Evolutionary conservation across 2,329 filamentous ascomycete genomes (phyloP).

Genomic region (Colletotrichum paranaense): DNA sequence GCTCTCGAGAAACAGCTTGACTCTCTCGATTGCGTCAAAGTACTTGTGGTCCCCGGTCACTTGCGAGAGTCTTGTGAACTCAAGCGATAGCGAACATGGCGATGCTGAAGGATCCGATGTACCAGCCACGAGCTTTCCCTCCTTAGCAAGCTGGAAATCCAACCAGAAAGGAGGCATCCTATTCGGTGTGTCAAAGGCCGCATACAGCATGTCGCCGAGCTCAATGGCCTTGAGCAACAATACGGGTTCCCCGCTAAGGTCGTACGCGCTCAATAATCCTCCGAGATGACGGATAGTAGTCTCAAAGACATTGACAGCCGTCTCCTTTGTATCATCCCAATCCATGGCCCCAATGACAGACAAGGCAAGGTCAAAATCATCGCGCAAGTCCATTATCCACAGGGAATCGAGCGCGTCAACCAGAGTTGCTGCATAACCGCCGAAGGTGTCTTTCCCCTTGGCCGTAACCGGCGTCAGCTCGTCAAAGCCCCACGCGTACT

Average conservation of each 20-base stretch:
- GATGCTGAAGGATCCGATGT: conserved; percentile 55
- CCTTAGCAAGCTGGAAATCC: conserved; percentile 29
- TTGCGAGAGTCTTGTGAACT: conserved; percentile 79
- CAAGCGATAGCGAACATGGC: conserved; percentile 75
- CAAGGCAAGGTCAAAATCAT: conserved; percentile 59
- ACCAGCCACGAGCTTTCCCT: conserved; percentile 24
- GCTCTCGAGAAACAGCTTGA: conserved; percentile 74
- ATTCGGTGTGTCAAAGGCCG: conserved; percentile 75
- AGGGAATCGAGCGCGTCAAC: conserved; percentile 61
- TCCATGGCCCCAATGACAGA: conserved; percentile 58
- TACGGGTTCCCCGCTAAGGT: conserved; percentile 67
- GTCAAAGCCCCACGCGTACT: conserved; percentile 59
- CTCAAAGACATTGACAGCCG: conserved; percentile 71
- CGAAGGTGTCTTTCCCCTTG: conserved; percentile 52
- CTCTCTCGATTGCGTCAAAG: conserved; percentile 76
- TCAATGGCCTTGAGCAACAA: conserved; percentile 72
- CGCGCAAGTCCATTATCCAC: conserved; percentile 65
- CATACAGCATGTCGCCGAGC: conserved; percentile 72
- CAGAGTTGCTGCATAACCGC: conserved; percentile 58
- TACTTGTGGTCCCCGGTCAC: conserved; percentile 79
- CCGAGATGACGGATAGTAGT: conserved; percentile 79
- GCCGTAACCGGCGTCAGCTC: conserved; percentile 57
- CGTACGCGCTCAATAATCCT: conserved; percentile 75
- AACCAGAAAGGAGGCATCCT: conserved; percentile 63
- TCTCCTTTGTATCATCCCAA: conserved; percentile 58